Base-by-base conservation (phyloP, 139 green algal species). In the Bryopsis sp. region DNA sequence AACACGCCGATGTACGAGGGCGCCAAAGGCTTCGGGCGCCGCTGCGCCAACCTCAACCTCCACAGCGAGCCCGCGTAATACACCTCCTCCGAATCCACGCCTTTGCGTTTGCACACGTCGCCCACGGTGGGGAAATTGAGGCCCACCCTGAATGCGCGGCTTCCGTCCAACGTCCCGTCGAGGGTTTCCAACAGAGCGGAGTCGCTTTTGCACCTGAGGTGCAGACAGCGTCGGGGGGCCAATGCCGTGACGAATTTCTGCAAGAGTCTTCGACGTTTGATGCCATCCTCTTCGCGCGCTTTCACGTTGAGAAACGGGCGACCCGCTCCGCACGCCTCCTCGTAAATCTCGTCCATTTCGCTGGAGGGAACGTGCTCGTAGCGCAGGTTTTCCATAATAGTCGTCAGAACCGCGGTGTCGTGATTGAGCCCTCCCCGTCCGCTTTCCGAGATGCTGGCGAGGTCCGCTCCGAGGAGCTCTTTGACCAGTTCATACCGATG, bases 31-130 rank as follows among this genome's bases (percentile, higher is more conserved):
- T 31, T 15, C 8, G 11, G 48, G 29, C 48, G 8, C 5, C 48
- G 48, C 19, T 61, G 48, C 5, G 33, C 48, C 48, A 61, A 36
- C 24, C 33, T 22, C 5, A 61, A 8, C 33, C 48, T 61, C 48
- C 48, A 61, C 48, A 61, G 33, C 11, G 48, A 61, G 5, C 48
- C 48, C 5, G 48, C 48, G 33, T 61, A 61, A 26, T 36, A 61
- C 5, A 36, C 29, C 48, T 61, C 48, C 5, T 7, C 11, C 48
- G 48, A 61, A 7, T 26, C 48, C 33, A 61, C 5, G 5, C 48
- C 48, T 61, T 61, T 61, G 8, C 24, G 29, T 26, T 61, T 61
- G 19, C 29, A 61, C 11, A 61, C 48, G 19, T 61, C 48, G 5
- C 24, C 8, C 8, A 61, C 11, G 22, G 29, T 26, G 8, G 11